Conservation (phyloP, 768 basidiomycete genomes). For the Boletus rufocinnamomeus region DNA sequence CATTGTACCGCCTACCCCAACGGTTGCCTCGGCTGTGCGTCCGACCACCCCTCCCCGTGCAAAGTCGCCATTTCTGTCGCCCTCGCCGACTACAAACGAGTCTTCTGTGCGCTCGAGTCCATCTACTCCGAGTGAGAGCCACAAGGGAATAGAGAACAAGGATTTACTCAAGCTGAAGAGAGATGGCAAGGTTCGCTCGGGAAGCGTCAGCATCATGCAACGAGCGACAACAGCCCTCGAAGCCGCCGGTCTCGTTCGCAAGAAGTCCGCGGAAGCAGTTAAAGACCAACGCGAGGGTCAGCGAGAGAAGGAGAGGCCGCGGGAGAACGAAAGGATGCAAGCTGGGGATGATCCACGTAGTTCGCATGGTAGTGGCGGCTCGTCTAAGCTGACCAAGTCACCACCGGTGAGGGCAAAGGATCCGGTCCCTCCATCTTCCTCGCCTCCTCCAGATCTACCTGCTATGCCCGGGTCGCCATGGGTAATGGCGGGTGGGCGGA, state of each 20-base stretch:
- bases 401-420: conserved; percentile 61
- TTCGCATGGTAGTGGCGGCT: conserved; percentile 64
- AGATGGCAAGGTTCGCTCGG: conserved; percentile 66
- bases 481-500: conserved; percentile 57
- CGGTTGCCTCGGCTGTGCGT: conserved; percentile 41
- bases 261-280: conserved; percentile 78
- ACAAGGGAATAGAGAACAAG: conserved; percentile 50
- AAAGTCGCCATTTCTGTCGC: conserved; percentile 56
- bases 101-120: conserved; percentile 60
- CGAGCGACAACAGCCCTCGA: conserved; percentile 90
- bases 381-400: conserved; percentile 64
- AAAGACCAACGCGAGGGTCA: conserved; percentile 58
- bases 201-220: conserved; percentile 96
- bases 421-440: conserved; percentile 45
- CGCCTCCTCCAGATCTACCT: conserved; percentile 46
- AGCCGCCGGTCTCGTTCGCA: conserved; percentile 79
- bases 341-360: conserved; percentile 60
- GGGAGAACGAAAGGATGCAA: conserved; percentile 43
- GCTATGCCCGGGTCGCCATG: conserved; percentile 66
- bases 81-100: conserved; percentile 53
- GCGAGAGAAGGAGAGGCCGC: conserved; percentile 43
- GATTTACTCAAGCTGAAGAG: conserved; percentile 52
- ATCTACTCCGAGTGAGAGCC: conserved; percentile 65
- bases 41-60: conserved; percentile 53
- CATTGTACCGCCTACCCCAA: conserved; percentile 79